Evolutionary conservation across 192 early-diverging fungal species (phyloP).

Genomic region (Spizellomyces sp.): DNA sequence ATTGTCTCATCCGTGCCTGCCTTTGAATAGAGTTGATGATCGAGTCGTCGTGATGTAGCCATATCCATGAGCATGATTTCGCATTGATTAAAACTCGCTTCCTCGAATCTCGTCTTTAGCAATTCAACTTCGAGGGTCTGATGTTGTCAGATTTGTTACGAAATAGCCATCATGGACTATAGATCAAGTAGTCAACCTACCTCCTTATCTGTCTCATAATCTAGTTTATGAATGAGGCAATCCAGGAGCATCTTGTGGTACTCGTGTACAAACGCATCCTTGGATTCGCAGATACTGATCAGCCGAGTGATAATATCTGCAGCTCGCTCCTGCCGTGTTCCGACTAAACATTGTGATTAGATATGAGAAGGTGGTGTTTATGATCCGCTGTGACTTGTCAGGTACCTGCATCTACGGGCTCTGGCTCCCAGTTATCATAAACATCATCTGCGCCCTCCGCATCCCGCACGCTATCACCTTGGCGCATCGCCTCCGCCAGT

Average conservation of each 20-base stretch:
- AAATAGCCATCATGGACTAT: background rate
- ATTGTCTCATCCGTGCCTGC: too few species aligned
- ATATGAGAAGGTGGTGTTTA: background rate
- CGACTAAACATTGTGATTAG: background rate
- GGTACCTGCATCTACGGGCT: conserved; percentile 25
- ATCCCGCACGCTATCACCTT: conserved; percentile 2
- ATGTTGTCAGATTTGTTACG: background rate
- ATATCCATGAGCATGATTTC: conserved; percentile 30
- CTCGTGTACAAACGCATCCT: conserved; percentile 17
- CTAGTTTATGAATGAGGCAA: conserved; percentile 1
- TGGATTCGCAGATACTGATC: conserved; percentile 7
- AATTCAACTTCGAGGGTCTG: conserved; percentile 24
- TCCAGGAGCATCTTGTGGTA: conserved; percentile 19
- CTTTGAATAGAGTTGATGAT: conserved; percentile 5
- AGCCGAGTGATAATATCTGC: conserved; percentile 24
- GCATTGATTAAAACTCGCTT: conserved; percentile 20
- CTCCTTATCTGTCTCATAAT: conserved; percentile 22
- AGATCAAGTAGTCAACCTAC: background rate
- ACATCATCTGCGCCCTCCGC: conserved; percentile 9
- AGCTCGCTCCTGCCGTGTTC: conserved; percentile 13
- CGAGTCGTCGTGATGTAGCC: conserved; percentile 22
- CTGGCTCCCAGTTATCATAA: conserved; percentile 19
- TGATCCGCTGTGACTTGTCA: background rate
- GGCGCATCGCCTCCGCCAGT: conserved; percentile 19
- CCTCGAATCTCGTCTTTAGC: conserved; percentile 26